Conservation (phyloP, 2,329 filamentous ascomycete species). For the Hymenoscyphus repandus region DNA sequence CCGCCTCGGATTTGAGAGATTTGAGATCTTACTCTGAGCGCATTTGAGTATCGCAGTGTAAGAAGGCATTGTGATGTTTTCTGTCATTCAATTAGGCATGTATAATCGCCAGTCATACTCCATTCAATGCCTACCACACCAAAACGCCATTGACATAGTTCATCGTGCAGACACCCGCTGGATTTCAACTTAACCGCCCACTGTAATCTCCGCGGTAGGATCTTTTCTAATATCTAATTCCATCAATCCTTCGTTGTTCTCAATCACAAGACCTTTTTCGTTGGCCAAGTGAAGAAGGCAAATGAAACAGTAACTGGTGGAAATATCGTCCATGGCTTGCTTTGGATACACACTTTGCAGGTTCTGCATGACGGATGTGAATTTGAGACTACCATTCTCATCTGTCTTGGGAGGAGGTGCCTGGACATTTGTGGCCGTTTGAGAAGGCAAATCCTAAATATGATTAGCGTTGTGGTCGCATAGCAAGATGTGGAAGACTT, state of each 20-base stretch:
- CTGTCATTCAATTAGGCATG: neutral
- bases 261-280: slow-evolving; percentile 65
- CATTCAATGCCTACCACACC: slow-evolving; percentile 5
- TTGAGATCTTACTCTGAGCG: too few species aligned
- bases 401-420: slow-evolving; percentile 27
- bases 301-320: slow-evolving; percentile 90
- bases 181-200: slow-evolving; percentile 19
- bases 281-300: slow-evolving; percentile 71
- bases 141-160: slow-evolving; percentile 5
- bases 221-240: slow-evolving; percentile 60
- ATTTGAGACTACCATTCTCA: slow-evolving; percentile 59
- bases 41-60: too few species aligned
- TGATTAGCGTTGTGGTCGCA: slow-evolving; percentile 11
- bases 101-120: slow-evolving; percentile 1
- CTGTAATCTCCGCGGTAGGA: slow-evolving; percentile 52
- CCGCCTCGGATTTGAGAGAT: too few species aligned
- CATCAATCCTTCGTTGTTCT: slow-evolving; percentile 44
- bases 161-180: neutral
- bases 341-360: slow-evolving; percentile 82
- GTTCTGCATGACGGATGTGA: slow-evolving; percentile 88
- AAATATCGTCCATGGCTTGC: slow-evolving; percentile 86
- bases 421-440: slow-evolving; percentile 28
- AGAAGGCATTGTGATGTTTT: neutral
- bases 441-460: slow-evolving; percentile 20
- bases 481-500: slow-evolving; percentile 26